A percentile compares a stretch with the other conserved stretches of the same genome.
phyloP scores from a whole-genome alignment of 257 asterid genomes.

The Solanum pinnatisectum region DNA sequence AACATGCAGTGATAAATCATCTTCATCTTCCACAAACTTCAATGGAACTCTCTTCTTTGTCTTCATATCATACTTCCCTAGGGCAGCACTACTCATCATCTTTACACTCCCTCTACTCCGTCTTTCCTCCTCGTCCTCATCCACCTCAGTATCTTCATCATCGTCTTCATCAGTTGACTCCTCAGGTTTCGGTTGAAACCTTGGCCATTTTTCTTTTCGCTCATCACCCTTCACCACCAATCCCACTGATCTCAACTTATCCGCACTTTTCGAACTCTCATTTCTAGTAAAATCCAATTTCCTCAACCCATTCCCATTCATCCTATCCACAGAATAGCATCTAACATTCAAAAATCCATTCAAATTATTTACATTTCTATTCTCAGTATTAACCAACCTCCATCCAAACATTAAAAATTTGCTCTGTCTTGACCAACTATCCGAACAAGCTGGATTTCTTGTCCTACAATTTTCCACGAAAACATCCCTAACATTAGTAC shows the following conservation, averaged over 20 bases:
- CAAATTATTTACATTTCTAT: slow-evolving; percentile 11
- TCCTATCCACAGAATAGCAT: slow-evolving; percentile 29
- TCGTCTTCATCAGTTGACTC: slow-evolving; percentile 41
- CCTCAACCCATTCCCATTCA: slow-evolving; percentile 1
- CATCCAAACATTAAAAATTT: not conserved
- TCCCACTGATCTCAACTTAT: slow-evolving; percentile 10
- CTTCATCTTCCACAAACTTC: slow-evolving; percentile 53
- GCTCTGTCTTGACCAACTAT: not conserved
- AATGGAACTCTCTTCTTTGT: slow-evolving; percentile 56
- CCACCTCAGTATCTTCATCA: slow-evolving; percentile 20
- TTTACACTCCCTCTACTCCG: slow-evolving; percentile 11
- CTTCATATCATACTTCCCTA: slow-evolving; percentile 64
- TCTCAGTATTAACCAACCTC: slow-evolving; percentile 2
- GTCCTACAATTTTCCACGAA: slow-evolving; percentile 10
- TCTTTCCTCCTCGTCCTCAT: slow-evolving; percentile 25
- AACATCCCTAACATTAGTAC: slow-evolving; percentile 19
- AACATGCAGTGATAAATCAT: slow-evolving; percentile 51
- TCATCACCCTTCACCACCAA: slow-evolving; percentile 3
- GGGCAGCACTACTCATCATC: slow-evolving; percentile 57
- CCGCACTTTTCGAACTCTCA: slow-evolving; percentile 17
- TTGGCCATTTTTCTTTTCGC: slow-evolving; percentile 40
- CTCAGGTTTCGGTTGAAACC: slow-evolving; percentile 26
- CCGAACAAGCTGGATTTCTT: slow-evolving; percentile 1
- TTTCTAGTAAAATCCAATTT: slow-evolving; percentile 24
- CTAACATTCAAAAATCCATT: slow-evolving; percentile 15